Percentiles rank a stretch among this genome's conserved stretches.
Conservation (phyloP, 176 grass and related monocot species). For the Raddia guianensis region DNA sequence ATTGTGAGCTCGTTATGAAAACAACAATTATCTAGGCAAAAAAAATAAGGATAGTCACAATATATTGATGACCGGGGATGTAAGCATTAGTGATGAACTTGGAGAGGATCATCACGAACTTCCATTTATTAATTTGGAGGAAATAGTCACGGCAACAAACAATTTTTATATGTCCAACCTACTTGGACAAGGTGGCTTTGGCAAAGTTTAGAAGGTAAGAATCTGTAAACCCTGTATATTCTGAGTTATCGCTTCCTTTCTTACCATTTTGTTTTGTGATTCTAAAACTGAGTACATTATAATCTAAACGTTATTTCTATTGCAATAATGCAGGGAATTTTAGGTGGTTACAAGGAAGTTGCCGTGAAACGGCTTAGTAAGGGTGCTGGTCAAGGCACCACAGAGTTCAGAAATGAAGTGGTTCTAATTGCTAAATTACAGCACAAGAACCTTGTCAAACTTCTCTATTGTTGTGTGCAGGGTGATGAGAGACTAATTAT, state of each 20-base stretch:
- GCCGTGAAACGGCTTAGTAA: constrained; percentile 51
- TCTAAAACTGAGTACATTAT: background rate
- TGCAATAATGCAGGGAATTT: constrained; percentile 24
- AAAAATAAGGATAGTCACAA: background rate
- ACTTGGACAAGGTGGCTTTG: constrained; percentile 55
- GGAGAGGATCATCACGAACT: background rate
- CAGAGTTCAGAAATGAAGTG: constrained; percentile 41
- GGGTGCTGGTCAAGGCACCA: constrained; percentile 42
- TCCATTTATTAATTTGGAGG: constrained; percentile 38
- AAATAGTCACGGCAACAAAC: constrained; percentile 23
- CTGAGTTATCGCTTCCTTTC: background rate
- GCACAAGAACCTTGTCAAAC: constrained; percentile 35
- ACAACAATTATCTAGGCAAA: background rate
- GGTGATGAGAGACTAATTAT: constrained; percentile 47
- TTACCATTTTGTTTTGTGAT: background rate
- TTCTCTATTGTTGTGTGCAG: constrained; percentile 39
- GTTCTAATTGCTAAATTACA: constrained; percentile 44
- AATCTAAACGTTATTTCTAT: background rate
- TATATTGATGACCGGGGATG: background rate
- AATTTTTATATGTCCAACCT: constrained; percentile 41
- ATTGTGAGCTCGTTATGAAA: background rate
- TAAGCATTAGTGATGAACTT: background rate
- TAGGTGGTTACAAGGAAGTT: constrained; percentile 43
- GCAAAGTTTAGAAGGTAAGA: constrained; percentile 59
- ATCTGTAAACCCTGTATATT: background rate